Evolutionary conservation across 371 early-diverging fungal species (phyloP), one percentile per base, ranked within the genome.

Genomic region (Mortierella sp.): DNA sequence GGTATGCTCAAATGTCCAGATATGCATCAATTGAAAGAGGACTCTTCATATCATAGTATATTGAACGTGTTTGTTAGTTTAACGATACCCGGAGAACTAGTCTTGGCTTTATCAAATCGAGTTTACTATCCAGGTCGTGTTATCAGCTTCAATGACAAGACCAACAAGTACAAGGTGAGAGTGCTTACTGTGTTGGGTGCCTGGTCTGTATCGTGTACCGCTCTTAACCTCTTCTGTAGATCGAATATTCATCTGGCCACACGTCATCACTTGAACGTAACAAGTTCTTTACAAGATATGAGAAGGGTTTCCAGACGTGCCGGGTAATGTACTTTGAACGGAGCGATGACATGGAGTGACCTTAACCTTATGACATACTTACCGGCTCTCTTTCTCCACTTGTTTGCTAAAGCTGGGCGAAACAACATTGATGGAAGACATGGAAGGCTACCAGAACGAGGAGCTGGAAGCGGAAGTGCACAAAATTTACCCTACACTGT

Each of bases 121-220:
- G 21, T 55, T 25, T 73, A 67, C 37, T 73, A 67, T 50, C 74
- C 74, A 17, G 74, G 59, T 16, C 57, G 67, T 6, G 44, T 73
- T 5, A 12, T 41, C 10, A 34, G 21, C 16, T 73, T 73, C 41
- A 73, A 73, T 47, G 49, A 47, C 39, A 73, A 59, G 28, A 40
- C 63, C 21, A 67, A 67, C 59, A 73, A 73, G 22, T 73, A 67
- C 63, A 73, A 67, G 74, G 74, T 56, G 55, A 10, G 22, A 22
- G 14, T 12, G 22, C 39, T 10, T 39, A 7, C 39, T 39, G 14
- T 39, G 39, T 39, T 39, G 39, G 39, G 14, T 10, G 39, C 39
- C n/a, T n/a, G n/a, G 14, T 39, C 39, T 10, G 39, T 39, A 39
- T 10, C 8, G 39, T 10, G 39, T n/a, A n/a, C n/a, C n/a, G 14